Evolutionary conservation across 345 rosid species (phyloP).

Genomic region (Brassica cretica): DNA sequence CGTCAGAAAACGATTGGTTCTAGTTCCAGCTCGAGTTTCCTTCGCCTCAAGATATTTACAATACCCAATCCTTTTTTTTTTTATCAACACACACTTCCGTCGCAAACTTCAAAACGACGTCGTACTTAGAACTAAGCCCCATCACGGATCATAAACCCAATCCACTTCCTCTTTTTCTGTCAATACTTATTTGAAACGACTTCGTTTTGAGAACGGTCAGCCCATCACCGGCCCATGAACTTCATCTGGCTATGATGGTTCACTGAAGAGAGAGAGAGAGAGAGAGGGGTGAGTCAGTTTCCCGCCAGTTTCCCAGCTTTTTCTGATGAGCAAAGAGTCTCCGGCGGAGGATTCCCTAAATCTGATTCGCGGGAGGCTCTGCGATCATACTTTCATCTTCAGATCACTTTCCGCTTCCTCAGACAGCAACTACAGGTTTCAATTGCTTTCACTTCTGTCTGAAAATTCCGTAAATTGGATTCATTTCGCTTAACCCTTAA

Average conservation of each 20-base stretch:
- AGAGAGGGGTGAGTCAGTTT: too few species aligned
- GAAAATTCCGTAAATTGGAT: not conserved
- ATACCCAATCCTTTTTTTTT: conserved; percentile 14
- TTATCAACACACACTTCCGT: not conserved
- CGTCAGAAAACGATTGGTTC: conserved; percentile 42
- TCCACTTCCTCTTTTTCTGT: too few species aligned
- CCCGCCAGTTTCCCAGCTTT: too few species aligned
- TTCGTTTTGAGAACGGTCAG: not conserved
- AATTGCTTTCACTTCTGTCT: not conserved
- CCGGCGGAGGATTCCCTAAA: too few species aligned
- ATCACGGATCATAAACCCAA: not conserved
- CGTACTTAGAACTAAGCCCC: not conserved
- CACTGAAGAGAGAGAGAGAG: too few species aligned
- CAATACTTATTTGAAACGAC: too few species aligned
- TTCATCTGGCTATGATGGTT: too few species aligned
- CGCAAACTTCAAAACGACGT: not conserved
- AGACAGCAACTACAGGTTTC: conserved; percentile 81
- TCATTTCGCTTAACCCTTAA: not conserved
- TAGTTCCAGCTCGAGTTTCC: conserved; percentile 13
- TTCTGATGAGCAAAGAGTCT: too few species aligned
- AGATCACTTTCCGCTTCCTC: conserved; percentile 54
- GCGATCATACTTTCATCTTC: conserved; percentile 5
- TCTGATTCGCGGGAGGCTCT: conserved; percentile 66
- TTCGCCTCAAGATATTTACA: conserved; percentile 14
- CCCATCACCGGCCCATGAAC: not conserved